Evolutionary conservation across 176 grass and related monocot species (phyloP), one percentile per base, ranked within the genome.

Genomic region (Triticum turgidum): DNA sequence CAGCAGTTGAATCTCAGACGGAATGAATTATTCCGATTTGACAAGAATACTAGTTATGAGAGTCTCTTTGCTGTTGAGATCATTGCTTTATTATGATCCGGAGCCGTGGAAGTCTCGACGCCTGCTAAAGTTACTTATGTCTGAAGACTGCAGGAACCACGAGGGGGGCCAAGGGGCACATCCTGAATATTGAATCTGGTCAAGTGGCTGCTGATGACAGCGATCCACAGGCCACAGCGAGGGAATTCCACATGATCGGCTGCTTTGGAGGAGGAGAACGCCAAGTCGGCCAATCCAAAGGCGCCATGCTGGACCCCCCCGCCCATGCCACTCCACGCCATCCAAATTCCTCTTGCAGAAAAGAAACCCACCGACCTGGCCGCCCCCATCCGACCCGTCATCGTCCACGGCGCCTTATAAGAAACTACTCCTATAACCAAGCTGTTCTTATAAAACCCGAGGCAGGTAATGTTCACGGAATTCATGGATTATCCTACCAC

Each of bases 221-320:
- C 75, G 89, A 49, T 80, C 69, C 5, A 9, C 15, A 61, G 85
- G 76, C 68, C 7, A 9, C 11, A 61, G 81, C 76, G 68, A 91
- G 52, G 33, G 76, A 87, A 84, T 52, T 91, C 89, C 81, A 85
- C 51, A 81, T 81, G 81, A 42, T 77, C 81, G 61, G 69, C 77
- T 32, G 51, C 86, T 84, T 75, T 63, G 32, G 77, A 42, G 49
- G 77, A 76, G 49, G 79, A 81, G 63, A 91, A 91, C 22, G 52
- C 85, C 85, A 87, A 91, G 85, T 84, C 84, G 89, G 67, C 85
- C 69, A 87, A 3, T 41, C 84, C 25, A 33, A 84, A 62, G 21
- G 27, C 3, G 82, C 89, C 86, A 91, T 13, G 77, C 85, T 91
- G 89, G 81, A 91, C 80, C 49, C 80, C 69, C 37, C 42, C 35